Evolutionary conservation across 495 filamentous ascomycete species (phyloP).

Genomic region (Trichoderma reesei): DNA sequence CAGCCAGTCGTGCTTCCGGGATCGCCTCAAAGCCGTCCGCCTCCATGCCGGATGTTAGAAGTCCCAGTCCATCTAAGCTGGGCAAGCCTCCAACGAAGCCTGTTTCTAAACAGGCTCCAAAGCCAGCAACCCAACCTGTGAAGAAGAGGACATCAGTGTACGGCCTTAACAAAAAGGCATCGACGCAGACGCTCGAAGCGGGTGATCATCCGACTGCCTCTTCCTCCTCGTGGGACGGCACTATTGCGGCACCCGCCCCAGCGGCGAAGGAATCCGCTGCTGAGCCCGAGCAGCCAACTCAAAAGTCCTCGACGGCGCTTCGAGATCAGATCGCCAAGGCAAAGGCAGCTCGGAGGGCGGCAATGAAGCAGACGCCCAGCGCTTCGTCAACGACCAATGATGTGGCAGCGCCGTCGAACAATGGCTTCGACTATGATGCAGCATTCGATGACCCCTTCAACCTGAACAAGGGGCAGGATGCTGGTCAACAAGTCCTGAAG

Average conservation of each 20-base stretch:
- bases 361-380: slow-evolving; percentile 29
- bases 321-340: slow-evolving; percentile 90
- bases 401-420: slow-evolving; percentile 26
- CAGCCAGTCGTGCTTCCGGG: background rate
- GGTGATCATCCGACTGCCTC: background rate
- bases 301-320: slow-evolving; percentile 70
- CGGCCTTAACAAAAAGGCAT: slow-evolving; percentile 45
- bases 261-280: slow-evolving; percentile 31
- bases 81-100: slow-evolving; percentile 25
- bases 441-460: slow-evolving; percentile 54
- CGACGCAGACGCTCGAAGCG: slow-evolving; percentile 31
- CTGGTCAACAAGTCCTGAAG: slow-evolving; percentile 53
- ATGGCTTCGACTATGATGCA: slow-evolving; percentile 45
- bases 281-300: slow-evolving; percentile 22
- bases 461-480: slow-evolving; percentile 49
- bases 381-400: slow-evolving; percentile 33
- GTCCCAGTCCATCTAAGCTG: slow-evolving; percentile 35
- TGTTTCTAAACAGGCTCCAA: slow-evolving; percentile 45
- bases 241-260: slow-evolving; percentile 26
- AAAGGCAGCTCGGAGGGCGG: slow-evolving; percentile 69
- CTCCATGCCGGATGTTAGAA: slow-evolving; percentile 17
- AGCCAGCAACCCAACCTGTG: slow-evolving; percentile 35
- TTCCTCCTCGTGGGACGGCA: slow-evolving; percentile 33
- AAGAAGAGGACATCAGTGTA: slow-evolving; percentile 47
- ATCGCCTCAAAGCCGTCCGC: background rate